phyloP scores from a whole-genome alignment of 192 early-diverging fungal genomes.

The Backusella mclennaniae region DNA sequence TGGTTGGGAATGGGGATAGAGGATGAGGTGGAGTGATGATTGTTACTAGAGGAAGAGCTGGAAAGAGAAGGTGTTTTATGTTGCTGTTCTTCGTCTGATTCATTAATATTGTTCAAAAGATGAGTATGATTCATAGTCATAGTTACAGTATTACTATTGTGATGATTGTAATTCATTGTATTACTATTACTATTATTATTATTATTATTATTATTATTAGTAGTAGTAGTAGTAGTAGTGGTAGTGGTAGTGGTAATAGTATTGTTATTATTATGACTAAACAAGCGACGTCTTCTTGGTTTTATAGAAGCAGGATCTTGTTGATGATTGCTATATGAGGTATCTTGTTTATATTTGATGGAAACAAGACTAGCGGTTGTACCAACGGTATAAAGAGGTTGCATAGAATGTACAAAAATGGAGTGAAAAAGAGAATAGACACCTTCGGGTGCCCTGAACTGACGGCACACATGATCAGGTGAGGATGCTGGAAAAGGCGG shows the following conservation, averaged over 20 bases:
- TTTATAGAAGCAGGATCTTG: constrained; percentile 17
- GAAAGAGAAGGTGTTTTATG: constrained; percentile 7
- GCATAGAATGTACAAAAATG: constrained; percentile 44
- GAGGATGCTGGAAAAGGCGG: constrained; percentile 27
- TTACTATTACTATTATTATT: background rate
- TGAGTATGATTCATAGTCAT: background rate
- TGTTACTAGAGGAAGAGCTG: background rate
- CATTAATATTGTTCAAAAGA: background rate
- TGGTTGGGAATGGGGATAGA: background rate
- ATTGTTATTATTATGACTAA: background rate
- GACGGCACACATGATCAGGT: constrained; percentile 44
- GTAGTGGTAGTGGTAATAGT: background rate
- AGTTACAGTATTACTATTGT: background rate
- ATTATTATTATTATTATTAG: background rate
- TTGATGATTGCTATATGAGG: constrained; percentile 16
- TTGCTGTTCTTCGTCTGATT: constrained; percentile 8
- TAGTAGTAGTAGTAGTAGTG: background rate
- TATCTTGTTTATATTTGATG: constrained; percentile 55
- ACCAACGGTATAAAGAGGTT: constrained; percentile 43
- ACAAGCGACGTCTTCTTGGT: constrained; percentile 13
- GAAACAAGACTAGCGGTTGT: constrained; percentile 49
- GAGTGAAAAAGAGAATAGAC: constrained; percentile 45
- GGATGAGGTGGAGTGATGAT: background rate
- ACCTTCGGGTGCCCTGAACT: constrained; percentile 53
- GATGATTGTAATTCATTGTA: background rate